A percentile compares a stretch with the other conserved stretches of the same genome.
phyloP scores from a whole-genome alignment of 192 early-diverging fungal species.

The Podila minutissima region DNA sequence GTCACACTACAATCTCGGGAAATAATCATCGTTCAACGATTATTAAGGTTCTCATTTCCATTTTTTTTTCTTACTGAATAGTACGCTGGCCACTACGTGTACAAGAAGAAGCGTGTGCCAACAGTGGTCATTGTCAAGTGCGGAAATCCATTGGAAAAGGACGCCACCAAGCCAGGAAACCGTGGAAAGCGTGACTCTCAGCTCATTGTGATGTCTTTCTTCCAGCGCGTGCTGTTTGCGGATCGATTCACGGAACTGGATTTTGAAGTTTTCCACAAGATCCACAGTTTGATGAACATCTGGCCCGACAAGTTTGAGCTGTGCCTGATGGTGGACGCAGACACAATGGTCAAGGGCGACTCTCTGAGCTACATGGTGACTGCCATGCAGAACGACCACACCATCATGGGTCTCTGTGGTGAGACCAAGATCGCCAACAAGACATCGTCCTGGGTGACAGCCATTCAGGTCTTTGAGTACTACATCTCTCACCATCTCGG shows the following conservation, averaged over 20 bases:
- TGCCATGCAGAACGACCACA: slow-evolving; percentile 90
- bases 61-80: slow-evolving; percentile 18
- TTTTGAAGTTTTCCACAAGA: slow-evolving; percentile 91
- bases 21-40: too few relatives aligned
- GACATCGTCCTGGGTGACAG: slow-evolving; percentile 82
- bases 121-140: slow-evolving; percentile 78
- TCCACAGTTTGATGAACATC: slow-evolving; percentile 81
- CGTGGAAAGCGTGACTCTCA: slow-evolving; percentile 98
- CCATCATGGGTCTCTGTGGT: slow-evolving; percentile 97
- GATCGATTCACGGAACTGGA: slow-evolving; percentile 92
- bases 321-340: slow-evolving; percentile 91
- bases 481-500: slow-evolving; percentile 97
- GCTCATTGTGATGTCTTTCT: slow-evolving; percentile 94
- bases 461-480: slow-evolving; percentile 98
- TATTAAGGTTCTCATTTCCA: neutral
- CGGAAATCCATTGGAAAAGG: slow-evolving; percentile 73
- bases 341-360: slow-evolving; percentile 83
- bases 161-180: slow-evolving; percentile 82
- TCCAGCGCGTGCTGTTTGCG: slow-evolving; percentile 81
- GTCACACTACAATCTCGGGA: neutral
- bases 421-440: slow-evolving; percentile 98
- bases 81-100: slow-evolving; percentile 80
- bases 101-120: slow-evolving; percentile 66
- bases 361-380: slow-evolving; percentile 88
- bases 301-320: slow-evolving; percentile 88